A percentile compares a stretch with the other conserved stretches of the same genome.
Evolutionary conservation across 345 rosid genomes (phyloP).

Genomic region (Syzygium aqueum): DNA sequence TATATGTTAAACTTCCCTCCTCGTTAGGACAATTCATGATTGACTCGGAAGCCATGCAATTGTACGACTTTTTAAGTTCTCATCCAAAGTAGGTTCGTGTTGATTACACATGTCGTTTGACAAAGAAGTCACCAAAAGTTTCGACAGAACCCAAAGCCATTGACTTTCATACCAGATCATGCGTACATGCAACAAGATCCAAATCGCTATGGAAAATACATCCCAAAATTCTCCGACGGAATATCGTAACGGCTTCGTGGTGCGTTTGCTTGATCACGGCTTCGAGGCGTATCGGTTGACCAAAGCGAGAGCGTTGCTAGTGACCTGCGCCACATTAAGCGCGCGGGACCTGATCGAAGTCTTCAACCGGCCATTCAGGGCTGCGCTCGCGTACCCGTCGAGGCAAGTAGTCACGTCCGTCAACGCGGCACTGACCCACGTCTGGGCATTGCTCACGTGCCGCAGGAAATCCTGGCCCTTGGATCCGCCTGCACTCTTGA

Average conservation of each 20-base stretch:
- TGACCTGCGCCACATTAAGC: slow-evolving; percentile 31
- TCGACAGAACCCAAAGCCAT: too few species aligned
- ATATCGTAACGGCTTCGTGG: fast-evolving
- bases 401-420: slow-evolving; percentile 79
- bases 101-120: neutral
- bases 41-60: neutral
- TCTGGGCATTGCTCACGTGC: slow-evolving; percentile 77
- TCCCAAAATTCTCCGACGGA: neutral
- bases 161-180: neutral
- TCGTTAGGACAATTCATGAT: neutral
- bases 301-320: slow-evolving; percentile 8
- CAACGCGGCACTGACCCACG: slow-evolving; percentile 90
- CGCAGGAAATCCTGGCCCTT: slow-evolving; percentile 43
- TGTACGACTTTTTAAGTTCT: neutral
- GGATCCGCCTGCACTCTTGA: slow-evolving; percentile 32
- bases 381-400: slow-evolving; percentile 69
- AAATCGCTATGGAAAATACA: neutral
- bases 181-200: neutral
- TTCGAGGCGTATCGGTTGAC: slow-evolving; percentile 6
- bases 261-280: neutral
- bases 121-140: neutral
- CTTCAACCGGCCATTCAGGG: slow-evolving; percentile 63
- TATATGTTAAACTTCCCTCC: neutral
- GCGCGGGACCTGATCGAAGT: slow-evolving; percentile 38
- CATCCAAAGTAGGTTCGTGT: neutral